phyloP scores from a whole-genome alignment of 2,329 filamentous ascomycete species.

The Monosporascus sp. region DNA sequence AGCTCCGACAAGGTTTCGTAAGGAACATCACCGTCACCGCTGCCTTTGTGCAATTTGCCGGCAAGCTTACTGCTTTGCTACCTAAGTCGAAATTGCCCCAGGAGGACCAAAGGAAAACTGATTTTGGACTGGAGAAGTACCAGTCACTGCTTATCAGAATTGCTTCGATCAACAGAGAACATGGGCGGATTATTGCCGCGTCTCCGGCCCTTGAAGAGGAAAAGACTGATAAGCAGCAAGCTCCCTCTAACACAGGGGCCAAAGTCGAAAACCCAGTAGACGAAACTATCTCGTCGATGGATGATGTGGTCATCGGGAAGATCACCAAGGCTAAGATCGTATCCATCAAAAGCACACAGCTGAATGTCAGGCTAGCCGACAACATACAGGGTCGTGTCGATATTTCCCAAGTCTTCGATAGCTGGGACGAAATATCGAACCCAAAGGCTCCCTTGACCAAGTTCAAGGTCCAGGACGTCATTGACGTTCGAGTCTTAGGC shows the following conservation, averaged over 20 bases:
- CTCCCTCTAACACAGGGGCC: slow-evolving; percentile 27
- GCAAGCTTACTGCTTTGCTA: slow-evolving; percentile 69
- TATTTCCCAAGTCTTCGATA: slow-evolving; percentile 83
- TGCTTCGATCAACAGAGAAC: slow-evolving; percentile 63
- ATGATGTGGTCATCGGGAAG: slow-evolving; percentile 69
- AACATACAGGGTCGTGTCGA: slow-evolving; percentile 91
- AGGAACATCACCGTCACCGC: slow-evolving; percentile 77
- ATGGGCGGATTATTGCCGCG: slow-evolving; percentile 60
- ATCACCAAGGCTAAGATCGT: slow-evolving; percentile 70
- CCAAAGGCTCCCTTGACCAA: slow-evolving; percentile 72
- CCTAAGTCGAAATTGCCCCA: slow-evolving; percentile 71
- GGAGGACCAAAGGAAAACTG: slow-evolving; percentile 60
- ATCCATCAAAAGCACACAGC: slow-evolving; percentile 84
- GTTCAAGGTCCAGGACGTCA: slow-evolving; percentile 65
- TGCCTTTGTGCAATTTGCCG: slow-evolving; percentile 83
- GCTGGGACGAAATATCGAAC: slow-evolving; percentile 80
- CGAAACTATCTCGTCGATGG: slow-evolving; percentile 53
- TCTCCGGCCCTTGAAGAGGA: slow-evolving; percentile 39
- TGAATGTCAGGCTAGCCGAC: slow-evolving; percentile 85
- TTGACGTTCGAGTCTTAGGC: slow-evolving; percentile 75
- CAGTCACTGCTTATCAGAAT: slow-evolving; percentile 73
- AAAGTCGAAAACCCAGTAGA: slow-evolving; percentile 53
- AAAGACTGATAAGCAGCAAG: slow-evolving; percentile 30
- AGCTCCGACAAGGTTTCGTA: slow-evolving; percentile 71
- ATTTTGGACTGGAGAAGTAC: slow-evolving; percentile 73